phyloP scores from a whole-genome alignment of 768 basidiomycete genomes.

The Tulasnella sp. region DNA sequence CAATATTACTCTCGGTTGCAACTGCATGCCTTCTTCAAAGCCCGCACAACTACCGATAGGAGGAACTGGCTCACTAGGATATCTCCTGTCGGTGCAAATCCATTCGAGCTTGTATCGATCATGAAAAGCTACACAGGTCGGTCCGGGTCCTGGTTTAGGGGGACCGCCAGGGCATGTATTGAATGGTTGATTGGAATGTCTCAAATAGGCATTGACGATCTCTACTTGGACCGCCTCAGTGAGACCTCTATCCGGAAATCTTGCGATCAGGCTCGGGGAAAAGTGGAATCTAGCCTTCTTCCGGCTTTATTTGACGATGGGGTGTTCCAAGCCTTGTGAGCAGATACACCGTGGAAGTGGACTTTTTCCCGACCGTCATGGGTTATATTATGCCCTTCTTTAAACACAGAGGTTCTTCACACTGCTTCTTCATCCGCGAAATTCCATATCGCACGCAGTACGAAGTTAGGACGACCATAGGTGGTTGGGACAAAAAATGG shows the following conservation, averaged over 20 bases:
- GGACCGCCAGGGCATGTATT: too few relatives aligned
- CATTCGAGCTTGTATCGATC: constrained; percentile 36
- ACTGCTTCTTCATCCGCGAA: constrained; percentile 59
- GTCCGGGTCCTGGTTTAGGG: too few relatives aligned
- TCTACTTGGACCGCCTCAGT: constrained; percentile 69
- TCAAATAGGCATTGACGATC: constrained; percentile 51
- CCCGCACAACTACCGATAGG: not conserved
- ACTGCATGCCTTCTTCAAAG: constrained; percentile 2
- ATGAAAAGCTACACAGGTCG: constrained; percentile 48
- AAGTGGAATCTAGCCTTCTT: constrained; percentile 39
- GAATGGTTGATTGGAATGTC: too few relatives aligned
- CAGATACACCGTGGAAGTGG: too few relatives aligned
- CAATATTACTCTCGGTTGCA: not conserved
- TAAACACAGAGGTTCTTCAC: constrained; percentile 35
- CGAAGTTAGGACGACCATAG: constrained; percentile 48
- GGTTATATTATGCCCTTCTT: constrained; percentile 29
- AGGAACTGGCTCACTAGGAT: not conserved
- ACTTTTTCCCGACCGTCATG: too few relatives aligned
- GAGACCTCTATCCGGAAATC: constrained; percentile 68
- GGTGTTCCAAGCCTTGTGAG: constrained; percentile 49
- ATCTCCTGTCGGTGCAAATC: constrained; percentile 47
- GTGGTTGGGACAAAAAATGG: constrained; percentile 72
- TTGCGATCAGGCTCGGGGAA: constrained; percentile 34
- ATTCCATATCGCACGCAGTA: constrained; percentile 53
- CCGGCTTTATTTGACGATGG: constrained; percentile 48